These are phyloP conservation scores for Madurella fahalii DNA, from an alignment of 2,329 filamentous ascomycete genomes.

Conservation along the genomic window DNA sequence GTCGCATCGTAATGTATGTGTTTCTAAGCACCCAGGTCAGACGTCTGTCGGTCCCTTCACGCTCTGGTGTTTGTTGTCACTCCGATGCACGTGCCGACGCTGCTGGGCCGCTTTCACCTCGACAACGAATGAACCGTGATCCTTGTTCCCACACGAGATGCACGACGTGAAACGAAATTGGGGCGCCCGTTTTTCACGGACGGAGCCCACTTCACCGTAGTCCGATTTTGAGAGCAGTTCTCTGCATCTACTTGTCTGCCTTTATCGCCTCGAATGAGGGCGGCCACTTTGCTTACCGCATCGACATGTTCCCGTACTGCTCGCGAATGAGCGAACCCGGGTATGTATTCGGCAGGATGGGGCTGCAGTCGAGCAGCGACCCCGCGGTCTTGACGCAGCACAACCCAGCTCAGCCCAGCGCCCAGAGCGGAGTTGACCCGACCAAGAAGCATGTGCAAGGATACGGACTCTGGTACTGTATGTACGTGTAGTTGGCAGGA, in stretches of 20 bases:
- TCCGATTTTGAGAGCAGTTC: no score
- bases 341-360: not conserved
- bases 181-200: not conserved
- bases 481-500: not conserved
- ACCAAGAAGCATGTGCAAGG: no score
- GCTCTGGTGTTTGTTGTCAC: not conserved
- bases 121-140: conserved; percentile 5
- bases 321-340: no score
- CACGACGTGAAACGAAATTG: conserved; percentile 2
- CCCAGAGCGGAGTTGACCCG: not conserved
- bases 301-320: not conserved
- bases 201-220: conserved; percentile 2
- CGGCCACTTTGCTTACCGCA: not conserved
- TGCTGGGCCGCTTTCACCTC: no score
- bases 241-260: no score
- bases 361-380: no score
- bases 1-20: not conserved
- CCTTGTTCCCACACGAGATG: not conserved
- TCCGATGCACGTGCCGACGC: not conserved
- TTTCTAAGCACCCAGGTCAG: no score
- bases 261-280: not conserved
- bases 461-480: no score
- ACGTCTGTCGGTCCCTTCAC: no score
- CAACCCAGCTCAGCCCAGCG: conserved; percentile 2
- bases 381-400: conserved; percentile 3